phyloP scores from a whole-genome alignment of 1,139 yeast genomes.

The Geotrichum citri-aurantii region DNA sequence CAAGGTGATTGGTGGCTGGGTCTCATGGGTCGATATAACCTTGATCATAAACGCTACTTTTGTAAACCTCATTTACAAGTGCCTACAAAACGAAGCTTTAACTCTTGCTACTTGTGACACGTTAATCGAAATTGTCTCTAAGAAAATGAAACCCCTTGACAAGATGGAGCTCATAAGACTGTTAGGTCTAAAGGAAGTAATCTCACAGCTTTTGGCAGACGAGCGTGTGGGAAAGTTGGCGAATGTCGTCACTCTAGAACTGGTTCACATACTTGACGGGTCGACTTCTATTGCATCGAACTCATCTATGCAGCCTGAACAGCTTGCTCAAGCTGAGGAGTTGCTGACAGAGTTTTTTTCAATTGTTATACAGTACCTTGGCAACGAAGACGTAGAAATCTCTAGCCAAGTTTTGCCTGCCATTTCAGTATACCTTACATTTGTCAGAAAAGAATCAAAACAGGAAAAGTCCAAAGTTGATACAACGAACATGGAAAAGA shows the following conservation, averaged over 20 bases:
- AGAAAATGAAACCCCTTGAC: slow-evolving; percentile 87
- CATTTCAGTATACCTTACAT: slow-evolving; percentile 63
- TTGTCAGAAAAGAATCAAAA: slow-evolving; percentile 54
- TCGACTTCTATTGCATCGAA: slow-evolving; percentile 31
- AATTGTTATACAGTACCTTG: slow-evolving; percentile 59
- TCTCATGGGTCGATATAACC: slow-evolving; percentile 91
- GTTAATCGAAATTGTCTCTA: slow-evolving; percentile 72
- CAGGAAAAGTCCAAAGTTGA: slow-evolving; percentile 29
- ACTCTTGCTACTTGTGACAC: slow-evolving; percentile 66
- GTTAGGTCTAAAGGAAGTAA: slow-evolving; percentile 57
- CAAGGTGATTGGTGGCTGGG: slow-evolving; percentile 73
- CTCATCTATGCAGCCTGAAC: slow-evolving; percentile 17
- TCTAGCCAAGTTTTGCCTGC: slow-evolving; percentile 78
- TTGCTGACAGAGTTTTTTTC: slow-evolving; percentile 67
- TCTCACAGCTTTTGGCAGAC: slow-evolving; percentile 40
- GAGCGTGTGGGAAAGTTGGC: slow-evolving; percentile 72
- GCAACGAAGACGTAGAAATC: slow-evolving; percentile 84
- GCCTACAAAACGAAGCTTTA: slow-evolving; percentile 38
- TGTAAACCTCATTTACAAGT: slow-evolving; percentile 57
- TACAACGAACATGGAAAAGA: slow-evolving; percentile 26
- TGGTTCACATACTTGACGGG: slow-evolving; percentile 60
- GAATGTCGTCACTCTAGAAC: slow-evolving; percentile 70
- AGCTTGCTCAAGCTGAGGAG: slow-evolving; percentile 37
- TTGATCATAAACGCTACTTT: slow-evolving; percentile 66
- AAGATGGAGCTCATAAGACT: slow-evolving; percentile 71